Conservation (phyloP, 2,329 filamentous ascomycete genomes). For the Bipolaris bicolor region DNA sequence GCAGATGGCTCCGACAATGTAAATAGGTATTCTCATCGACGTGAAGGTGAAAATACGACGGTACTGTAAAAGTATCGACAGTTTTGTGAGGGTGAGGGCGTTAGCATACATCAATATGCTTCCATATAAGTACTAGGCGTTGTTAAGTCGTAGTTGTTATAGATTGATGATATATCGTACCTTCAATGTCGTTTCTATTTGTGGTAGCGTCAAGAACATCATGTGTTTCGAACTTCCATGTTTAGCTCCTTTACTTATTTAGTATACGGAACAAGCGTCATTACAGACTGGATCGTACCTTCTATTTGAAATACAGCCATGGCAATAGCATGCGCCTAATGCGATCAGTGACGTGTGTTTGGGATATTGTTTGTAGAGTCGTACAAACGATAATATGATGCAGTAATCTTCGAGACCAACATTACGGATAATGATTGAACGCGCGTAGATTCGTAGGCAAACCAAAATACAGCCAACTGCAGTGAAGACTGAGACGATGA, state of each 20-base stretch:
- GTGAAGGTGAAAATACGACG: neutral
- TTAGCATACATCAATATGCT: neutral
- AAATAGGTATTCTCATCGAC: neutral
- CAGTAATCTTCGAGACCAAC: neutral
- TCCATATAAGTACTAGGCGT: neutral
- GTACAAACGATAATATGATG: neutral
- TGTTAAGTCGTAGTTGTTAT: neutral
- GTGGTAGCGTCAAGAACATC: neutral
- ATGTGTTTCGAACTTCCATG: neutral
- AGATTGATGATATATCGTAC: neutral
- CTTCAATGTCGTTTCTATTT: neutral
- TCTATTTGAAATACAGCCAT: neutral
- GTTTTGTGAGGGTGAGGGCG: neutral
- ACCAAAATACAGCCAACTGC: neutral
- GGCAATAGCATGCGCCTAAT: neutral
- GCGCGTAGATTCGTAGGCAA: neutral
- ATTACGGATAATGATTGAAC: neutral
- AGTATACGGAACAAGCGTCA: neutral
- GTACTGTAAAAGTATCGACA: neutral
- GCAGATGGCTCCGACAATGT: neutral
- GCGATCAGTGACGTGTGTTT: neutral
- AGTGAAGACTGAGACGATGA: neutral
- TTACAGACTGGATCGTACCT: neutral
- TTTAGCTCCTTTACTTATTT: neutral
- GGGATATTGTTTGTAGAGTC: neutral